Evolutionary conservation across 2,329 filamentous ascomycete species (phyloP).

Genomic region (Colletotrichum scovillei): DNA sequence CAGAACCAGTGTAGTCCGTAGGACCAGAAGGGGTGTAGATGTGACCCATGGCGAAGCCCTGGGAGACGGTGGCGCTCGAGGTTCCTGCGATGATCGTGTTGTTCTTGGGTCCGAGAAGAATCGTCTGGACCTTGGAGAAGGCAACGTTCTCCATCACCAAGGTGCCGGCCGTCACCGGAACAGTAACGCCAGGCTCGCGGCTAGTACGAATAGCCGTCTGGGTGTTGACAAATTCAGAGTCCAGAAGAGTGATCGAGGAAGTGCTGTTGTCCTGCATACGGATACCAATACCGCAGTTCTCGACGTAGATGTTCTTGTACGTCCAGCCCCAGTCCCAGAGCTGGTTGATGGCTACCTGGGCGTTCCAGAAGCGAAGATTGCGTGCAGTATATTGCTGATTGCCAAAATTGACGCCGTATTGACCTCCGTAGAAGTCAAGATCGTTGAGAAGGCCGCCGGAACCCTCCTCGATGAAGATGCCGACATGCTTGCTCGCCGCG

Average conservation of each 20-base stretch:
- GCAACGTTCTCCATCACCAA: constrained; percentile 61
- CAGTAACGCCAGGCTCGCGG: constrained; percentile 44
- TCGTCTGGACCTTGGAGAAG: constrained; percentile 50
- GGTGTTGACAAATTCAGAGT: constrained; percentile 77
- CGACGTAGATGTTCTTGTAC: constrained; percentile 74
- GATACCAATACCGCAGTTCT: constrained; percentile 73
- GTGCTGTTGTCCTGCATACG: constrained; percentile 75
- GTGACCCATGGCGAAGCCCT: constrained; percentile 66
- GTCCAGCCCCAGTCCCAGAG: constrained; percentile 84
- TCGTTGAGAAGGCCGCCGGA: constrained; percentile 77
- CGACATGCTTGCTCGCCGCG: constrained; percentile 61
- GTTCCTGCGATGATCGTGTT: constrained; percentile 67
- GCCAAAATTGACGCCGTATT: constrained; percentile 66
- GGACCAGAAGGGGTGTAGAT: constrained; percentile 65
- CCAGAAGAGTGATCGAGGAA: constrained; percentile 80
- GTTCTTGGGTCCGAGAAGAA: constrained; percentile 53
- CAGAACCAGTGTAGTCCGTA: constrained; percentile 59
- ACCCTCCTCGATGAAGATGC: constrained; percentile 73
- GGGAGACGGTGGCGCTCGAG: constrained; percentile 60
- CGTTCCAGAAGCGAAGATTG: constrained; percentile 65
- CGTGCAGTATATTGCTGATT: constrained; percentile 80
- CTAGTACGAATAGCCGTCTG: constrained; percentile 76
- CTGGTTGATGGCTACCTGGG: constrained; percentile 75
- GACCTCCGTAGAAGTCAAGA: constrained; percentile 77
- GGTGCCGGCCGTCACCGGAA: constrained; percentile 52